Base-by-base conservation (phyloP, 805 yeast genomes). In the Candida awuae region DNA sequence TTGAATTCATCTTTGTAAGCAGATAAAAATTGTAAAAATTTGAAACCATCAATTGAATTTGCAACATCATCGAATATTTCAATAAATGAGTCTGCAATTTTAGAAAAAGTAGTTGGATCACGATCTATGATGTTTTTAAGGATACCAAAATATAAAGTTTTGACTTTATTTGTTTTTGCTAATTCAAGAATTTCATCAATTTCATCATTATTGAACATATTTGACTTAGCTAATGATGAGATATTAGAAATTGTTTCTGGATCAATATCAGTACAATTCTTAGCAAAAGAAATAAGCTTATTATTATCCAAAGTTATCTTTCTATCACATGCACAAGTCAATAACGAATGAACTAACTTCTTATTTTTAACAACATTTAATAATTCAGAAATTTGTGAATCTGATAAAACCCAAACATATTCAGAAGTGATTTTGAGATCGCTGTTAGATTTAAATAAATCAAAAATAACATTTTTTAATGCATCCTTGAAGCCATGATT, bases 11-110 rank as follows among this genome's bases (percentile, higher is more conserved):
- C 20, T 15, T 31, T 23, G n/a, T 19, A 6, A 3, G 7, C 5
- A 1, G 44, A 34, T 12, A 46, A 32, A 20, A 25, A 30, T 26
- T 41, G 44, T 16, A 41, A 41, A 37, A 46, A 43, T 10, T 26
- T 25, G 18, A 43, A 46, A 4, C 49, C 47, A 12, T 16, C 29
- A 3, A 20, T 10, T 3, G 29, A 18, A 6, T 32, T 17, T 8
- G 33, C 8, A 6, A 43, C 12, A 2, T 8, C 6, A 8, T 16
- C 26, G 31, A 38, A 35, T 17, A 27, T 15, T 28, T 8, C 4
- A 14, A 27, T 28, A 4, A 43, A n/a, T 4, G 21, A 14, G 8
- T 17, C 21, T 7, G 18, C 13, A 19, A 43, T 25, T 8, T 18
- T 4, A 4, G 12, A 15, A 12, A 14, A 29, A 7, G 17, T 16